Evolutionary conservation across 345 rosid species (phyloP).

Genomic region (rapeseed (Brassica napus)): Da-Ae NC_063437.1:7827001-7827500

Average conservation of each 20-base stretch:
- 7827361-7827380: constrained; percentile 85
- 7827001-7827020: too few species aligned
- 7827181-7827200: constrained; percentile 4
- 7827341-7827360: constrained; percentile 73
- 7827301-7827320: neutral
- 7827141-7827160: neutral
- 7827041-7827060: too few species aligned
- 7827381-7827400: constrained; percentile 73
- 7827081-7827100: too few species aligned
- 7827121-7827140: neutral
- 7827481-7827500: neutral
- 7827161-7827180: neutral
- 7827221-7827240: constrained; percentile 10
- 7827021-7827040: too few species aligned
- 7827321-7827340: constrained; percentile 65
- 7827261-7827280: neutral
- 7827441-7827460: constrained; percentile 11
- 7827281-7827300: constrained; percentile 2
- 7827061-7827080: neutral
- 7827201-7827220: constrained; percentile 12
- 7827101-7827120: neutral
- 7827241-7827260: neutral
- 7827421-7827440: constrained; percentile 71
- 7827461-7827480: constrained; percentile 7
- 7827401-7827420: constrained; percentile 69